phyloP scores from a whole-genome alignment of 768 basidiomycete species.

The Clavulina sp. region DNA sequence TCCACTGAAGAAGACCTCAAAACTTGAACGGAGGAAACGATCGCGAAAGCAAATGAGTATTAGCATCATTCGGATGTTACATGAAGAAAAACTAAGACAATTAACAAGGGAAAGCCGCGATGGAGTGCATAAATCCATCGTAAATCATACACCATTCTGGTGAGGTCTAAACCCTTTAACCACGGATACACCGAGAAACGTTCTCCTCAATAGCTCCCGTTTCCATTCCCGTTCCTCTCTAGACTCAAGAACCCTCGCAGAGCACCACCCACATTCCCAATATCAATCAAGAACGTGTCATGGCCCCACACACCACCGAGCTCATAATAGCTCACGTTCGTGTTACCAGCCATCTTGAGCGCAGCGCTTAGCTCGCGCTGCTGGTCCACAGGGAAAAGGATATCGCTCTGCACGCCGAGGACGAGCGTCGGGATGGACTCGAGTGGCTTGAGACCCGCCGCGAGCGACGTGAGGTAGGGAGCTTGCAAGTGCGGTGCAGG shows the following conservation, averaged over 20 bases:
- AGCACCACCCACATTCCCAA: conserved; percentile 78
- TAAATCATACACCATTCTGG: too few relatives aligned
- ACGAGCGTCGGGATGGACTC: conserved; percentile 64
- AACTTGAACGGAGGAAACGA: too few relatives aligned
- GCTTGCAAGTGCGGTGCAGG: conserved; percentile 14
- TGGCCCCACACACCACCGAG: conserved; percentile 99
- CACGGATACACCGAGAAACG: too few relatives aligned
- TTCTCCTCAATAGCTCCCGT: too few relatives aligned
- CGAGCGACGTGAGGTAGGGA: conserved; percentile 50
- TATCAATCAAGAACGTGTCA: conserved; percentile 90
- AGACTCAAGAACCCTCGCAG: conserved; percentile 81
- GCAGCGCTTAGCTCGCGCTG: conserved; percentile 91
- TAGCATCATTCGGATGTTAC: too few relatives aligned
- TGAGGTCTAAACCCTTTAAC: too few relatives aligned
- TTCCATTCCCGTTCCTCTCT: too few relatives aligned
- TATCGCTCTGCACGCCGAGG: conserved; percentile 91
- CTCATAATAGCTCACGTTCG: conserved; percentile 86
- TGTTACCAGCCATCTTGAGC: conserved; percentile 75
- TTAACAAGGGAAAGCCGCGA: too few relatives aligned
- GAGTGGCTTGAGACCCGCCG: conserved; percentile 60
- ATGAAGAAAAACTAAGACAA: too few relatives aligned
- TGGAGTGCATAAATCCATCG: too few relatives aligned
- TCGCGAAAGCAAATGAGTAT: too few relatives aligned
- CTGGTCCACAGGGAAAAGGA: conserved; percentile 92
- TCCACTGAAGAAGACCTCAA: too few relatives aligned